Base-by-base conservation (phyloP, 495 filamentous ascomycete species). In the Symbiotaphrina buchneri region DNA sequence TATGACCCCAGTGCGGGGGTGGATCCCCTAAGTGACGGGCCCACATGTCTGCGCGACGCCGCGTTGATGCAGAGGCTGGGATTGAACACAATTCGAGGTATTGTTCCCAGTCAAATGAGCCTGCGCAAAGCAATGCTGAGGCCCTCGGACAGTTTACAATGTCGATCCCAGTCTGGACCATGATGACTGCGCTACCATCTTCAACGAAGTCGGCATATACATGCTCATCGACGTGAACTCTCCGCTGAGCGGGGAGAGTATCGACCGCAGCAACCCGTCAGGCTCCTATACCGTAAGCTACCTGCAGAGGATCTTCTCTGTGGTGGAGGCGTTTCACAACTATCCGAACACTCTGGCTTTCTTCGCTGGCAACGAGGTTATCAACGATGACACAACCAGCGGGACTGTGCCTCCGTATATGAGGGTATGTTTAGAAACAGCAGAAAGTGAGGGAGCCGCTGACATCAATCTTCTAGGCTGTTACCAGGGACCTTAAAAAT, bases 361-460 rank as follows among this genome's bases (percentile, higher is more conserved):
- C 64, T 90, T 94, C 50, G 66, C 78, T 22, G 85, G 78, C 28
- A 95, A 95, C 52, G 85, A 95, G 54, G 75, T 92, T 31, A 84
- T 94, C 48, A 77, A 90, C 40, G 61, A 78, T 46, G 53, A 57
- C 6, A 39, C 45, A 23, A 68, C 59, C 1, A 61, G 51, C n/a
- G 37, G 49, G 26, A 48, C 46, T 10, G 68, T 68, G 3, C 76
- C 77, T 10, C 70, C 63, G 21, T 77, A 74, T 35, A 58, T 74
- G 28, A 54, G 65, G 33, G 42, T 48, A 26, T 35, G 32, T 27
- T 13, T 10, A 10, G 10, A 13, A 15, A 1, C 14, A 34, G 6
- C 32, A 10, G 8, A 14, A 10, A 19, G 6, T 21, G 14, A 19
- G 13, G 11, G 28, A 11, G 15, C 15, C 30, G 3, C 30, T 30